Evolutionary conservation across 2,329 filamentous ascomycete genomes (phyloP).

Genomic region (Pseudocercospora musae): DNA sequence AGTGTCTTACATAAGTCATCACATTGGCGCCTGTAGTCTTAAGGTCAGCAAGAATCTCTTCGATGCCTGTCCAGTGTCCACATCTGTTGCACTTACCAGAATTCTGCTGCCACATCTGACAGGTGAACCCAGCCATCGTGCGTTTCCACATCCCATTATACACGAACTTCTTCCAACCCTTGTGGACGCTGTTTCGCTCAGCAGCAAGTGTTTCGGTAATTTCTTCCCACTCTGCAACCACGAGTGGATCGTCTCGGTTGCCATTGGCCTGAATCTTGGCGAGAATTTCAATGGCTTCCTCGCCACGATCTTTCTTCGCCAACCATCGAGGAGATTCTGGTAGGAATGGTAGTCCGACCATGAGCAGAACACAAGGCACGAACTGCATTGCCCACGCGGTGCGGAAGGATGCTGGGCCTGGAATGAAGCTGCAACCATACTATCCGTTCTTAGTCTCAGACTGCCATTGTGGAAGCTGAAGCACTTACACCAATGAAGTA

Average conservation of each 20-base stretch:
- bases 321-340: constrained; percentile 49
- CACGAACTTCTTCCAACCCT: constrained; percentile 46
- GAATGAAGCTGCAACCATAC: constrained; percentile 43
- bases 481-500: constrained; percentile 42
- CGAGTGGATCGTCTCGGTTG: constrained; percentile 45
- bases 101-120: constrained; percentile 57
- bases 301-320: constrained; percentile 45
- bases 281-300: constrained; percentile 45
- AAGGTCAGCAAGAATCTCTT: too few relatives aligned
- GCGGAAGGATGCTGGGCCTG: constrained; percentile 41
- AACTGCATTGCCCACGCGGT: constrained; percentile 49
- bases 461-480: background rate
- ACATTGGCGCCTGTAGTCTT: background rate
- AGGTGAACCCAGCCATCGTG: constrained; percentile 54
- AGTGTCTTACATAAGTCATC: constrained; percentile 11
- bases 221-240: constrained; percentile 50
- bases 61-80: too few relatives aligned
- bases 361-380: constrained; percentile 44
- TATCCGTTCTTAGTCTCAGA: constrained; percentile 24
- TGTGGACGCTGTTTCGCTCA: constrained; percentile 37
- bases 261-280: constrained; percentile 47
- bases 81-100: constrained; percentile 29
- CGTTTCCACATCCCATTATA: constrained; percentile 58
- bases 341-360: constrained; percentile 46
- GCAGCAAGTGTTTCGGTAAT: constrained; percentile 43